Conservation (phyloP, 129 eudicot species). For the Silybum marianum region DNA sequence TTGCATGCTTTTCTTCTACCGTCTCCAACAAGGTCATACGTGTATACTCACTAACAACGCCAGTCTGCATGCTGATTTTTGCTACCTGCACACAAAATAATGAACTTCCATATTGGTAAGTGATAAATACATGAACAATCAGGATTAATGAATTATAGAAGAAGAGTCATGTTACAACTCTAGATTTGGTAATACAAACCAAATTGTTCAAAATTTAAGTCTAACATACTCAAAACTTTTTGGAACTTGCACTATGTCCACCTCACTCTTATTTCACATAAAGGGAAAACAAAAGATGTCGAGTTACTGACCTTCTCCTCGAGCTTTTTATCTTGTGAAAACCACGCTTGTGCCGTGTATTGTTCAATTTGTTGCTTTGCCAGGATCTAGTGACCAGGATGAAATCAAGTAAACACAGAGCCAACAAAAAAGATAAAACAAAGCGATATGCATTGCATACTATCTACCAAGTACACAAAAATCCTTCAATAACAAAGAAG, state of each 20-base stretch:
- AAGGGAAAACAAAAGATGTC: not conserved
- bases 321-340: conserved; percentile 61
- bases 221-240: conserved; percentile 5
- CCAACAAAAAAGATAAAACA: not conserved
- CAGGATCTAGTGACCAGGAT: conserved; percentile 42
- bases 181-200: not conserved
- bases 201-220: not conserved
- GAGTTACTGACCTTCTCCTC: conserved; percentile 59
- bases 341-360: conserved; percentile 78
- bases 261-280: not conserved
- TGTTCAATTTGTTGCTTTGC: conserved; percentile 72
- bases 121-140: not conserved
- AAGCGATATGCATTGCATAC: not conserved
- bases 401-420: conserved; percentile 11
- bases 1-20: conserved; percentile 36
- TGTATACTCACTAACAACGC: conserved; percentile 72
- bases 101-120: not conserved
- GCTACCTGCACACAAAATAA: conserved; percentile 53
- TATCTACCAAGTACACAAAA: not conserved
- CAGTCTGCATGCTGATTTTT: conserved; percentile 56
- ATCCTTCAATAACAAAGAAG: not conserved
- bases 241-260: not conserved
- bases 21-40: conserved; percentile 72
- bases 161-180: not conserved
- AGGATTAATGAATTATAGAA: too few relatives aligned